These are phyloP conservation scores for Pyrus betulifolia DNA, from an alignment of 306 rosid genomes.

Conservation along the genomic window DNA sequence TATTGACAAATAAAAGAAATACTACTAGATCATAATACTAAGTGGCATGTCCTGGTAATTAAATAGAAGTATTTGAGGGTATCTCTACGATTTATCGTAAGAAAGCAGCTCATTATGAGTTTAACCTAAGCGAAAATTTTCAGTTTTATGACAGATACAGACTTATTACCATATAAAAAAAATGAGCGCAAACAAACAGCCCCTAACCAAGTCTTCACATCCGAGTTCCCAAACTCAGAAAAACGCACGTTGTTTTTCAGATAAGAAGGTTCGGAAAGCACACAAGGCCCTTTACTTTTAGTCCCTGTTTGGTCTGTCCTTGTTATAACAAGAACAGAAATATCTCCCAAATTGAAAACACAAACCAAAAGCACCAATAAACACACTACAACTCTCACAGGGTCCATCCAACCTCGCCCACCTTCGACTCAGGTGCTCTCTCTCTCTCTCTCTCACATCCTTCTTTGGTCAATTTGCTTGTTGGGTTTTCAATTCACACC, in stretches of 20 bases:
- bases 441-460: background rate
- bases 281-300: background rate
- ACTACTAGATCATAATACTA: too few relatives aligned
- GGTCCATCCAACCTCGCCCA: background rate
- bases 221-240: background rate
- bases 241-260: conserved; percentile 15
- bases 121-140: too few relatives aligned
- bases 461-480: conserved; percentile 4
- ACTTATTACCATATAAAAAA: background rate
- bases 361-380: background rate
- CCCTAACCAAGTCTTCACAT: background rate
- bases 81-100: too few relatives aligned
- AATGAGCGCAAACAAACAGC: background rate
- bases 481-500: conserved; percentile 12
- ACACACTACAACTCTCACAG: background rate
- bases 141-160: too few relatives aligned
- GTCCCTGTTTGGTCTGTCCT: conserved; percentile 18
- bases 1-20: too few relatives aligned
- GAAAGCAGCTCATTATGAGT: too few relatives aligned
- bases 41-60: too few relatives aligned
- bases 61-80: too few relatives aligned
- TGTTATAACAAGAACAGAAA: background rate
- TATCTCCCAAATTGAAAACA: background rate
- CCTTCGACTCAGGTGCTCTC: background rate
- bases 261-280: conserved; percentile 5